Evolutionary conservation across 805 yeast genomes (phyloP).

Genomic region (Starmerella apis): DNA sequence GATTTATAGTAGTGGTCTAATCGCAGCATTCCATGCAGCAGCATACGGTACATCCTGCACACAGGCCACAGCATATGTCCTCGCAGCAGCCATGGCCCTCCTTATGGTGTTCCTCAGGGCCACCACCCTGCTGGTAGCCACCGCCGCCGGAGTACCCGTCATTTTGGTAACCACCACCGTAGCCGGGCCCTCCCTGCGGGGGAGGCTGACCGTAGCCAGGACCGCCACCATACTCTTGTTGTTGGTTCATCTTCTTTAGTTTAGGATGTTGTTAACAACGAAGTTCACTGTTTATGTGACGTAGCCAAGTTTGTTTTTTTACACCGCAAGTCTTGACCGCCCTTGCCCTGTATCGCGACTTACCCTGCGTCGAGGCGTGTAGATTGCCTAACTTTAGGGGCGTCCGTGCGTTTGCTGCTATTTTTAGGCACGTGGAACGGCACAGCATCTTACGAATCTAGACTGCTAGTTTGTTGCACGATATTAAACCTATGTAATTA

Average conservation of each 20-base stretch:
- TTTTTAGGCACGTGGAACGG: conserved; percentile 1
- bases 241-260: not conserved
- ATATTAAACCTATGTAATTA: no score
- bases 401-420: not conserved
- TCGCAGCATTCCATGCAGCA: conserved; percentile 28
- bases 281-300: not conserved
- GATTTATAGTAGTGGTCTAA: no score
- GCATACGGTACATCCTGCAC: conserved; percentile 31
- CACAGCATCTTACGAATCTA: not conserved
- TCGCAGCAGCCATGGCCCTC: conserved; percentile 19
- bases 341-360: not conserved
- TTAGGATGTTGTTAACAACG: not conserved
- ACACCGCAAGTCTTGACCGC: conserved; percentile 1
- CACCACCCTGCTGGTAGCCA: conserved; percentile 1
- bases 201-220: not conserved
- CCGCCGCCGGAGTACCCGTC: conserved; percentile 12
- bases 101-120: not conserved
- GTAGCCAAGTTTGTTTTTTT: not conserved
- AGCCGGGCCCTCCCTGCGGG: conserved; percentile 3
- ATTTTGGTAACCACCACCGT: conserved; percentile 14
- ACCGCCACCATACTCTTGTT: not conserved
- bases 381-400: not conserved
- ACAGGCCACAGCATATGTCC: conserved; percentile 31
- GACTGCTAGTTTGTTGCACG: no score
- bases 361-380: not conserved